Evolutionary conservation across 2,329 filamentous ascomycete genomes (phyloP), one percentile per base, ranked within the genome.

Genomic region (Emergomyces orientalis): DNA sequence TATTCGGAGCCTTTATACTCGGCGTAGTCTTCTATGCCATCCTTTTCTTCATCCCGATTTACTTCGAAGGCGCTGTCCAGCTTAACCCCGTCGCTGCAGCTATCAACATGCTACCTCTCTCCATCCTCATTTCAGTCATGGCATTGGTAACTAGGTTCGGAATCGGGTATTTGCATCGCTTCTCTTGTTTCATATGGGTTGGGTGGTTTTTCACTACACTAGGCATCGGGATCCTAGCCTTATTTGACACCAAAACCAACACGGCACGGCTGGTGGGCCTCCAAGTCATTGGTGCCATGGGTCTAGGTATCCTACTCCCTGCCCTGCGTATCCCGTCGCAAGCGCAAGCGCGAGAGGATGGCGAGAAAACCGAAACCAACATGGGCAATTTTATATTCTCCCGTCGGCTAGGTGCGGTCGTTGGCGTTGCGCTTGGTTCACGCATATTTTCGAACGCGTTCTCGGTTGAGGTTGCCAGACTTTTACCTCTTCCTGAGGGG

Each of bases 141-240:
- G 52, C 59, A n/a, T 54, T 64, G 3, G 83, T 84, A 49, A 79
- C 81, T 4, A 75, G 77, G 19, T 84, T 80, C 0, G 84, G 84
- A 14, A 51, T 61, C n/a, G 30, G 49, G 39, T 27, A 30, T n/a
- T 39, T 34, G 9, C n/a, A 47, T 30, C 76, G 74, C 45, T 89
- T 88, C 71, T 79, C 83, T 66, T 84, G 80, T 79, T 79, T 82
- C 0, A 76, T 86, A 62, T 85, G 84, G 79, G 63, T 68, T 2
- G 87, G 87, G 34, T 90, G 87, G 87, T 65, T 73, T 1, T 68
- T 87, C 2, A 79, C 82, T 1, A 84, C 82, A 0, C 67, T 86
- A 1, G 85, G 86, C 2, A 75, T 81, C 8, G 87, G 87, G 81
- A 2, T 76, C 14, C 65, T 75, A 49, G 70, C 67, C 37, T 66